A percentile compares a stretch with the other conserved stretches of the same genome.
Evolutionary conservation across 2,329 filamentous ascomycete genomes (phyloP).

Genomic region (Ceratocystis lukuohia): DNA sequence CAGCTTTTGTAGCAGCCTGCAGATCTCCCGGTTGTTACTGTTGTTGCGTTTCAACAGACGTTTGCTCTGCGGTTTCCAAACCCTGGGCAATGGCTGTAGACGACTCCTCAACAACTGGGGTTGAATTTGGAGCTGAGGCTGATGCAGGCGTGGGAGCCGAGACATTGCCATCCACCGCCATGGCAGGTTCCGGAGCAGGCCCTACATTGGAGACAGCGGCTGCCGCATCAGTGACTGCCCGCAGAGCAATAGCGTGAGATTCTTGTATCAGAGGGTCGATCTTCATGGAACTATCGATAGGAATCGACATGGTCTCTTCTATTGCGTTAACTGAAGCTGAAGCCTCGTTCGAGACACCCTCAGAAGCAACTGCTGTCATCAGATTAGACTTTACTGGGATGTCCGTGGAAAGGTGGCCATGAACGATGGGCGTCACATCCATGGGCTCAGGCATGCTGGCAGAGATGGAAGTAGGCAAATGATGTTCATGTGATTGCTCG

Average conservation of each 20-base stretch:
- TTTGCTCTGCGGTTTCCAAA: not conserved
- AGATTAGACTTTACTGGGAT: not conserved
- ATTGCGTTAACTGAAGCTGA: constrained; percentile 3
- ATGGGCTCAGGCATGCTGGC: constrained; percentile 4
- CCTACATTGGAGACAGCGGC: not conserved
- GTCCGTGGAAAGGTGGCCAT: not conserved
- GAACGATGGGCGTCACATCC: constrained; percentile 10
- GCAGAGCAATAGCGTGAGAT: not conserved
- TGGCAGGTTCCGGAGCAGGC: not conserved
- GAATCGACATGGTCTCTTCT: not conserved
- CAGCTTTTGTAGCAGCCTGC: not conserved
- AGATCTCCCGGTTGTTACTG: not conserved
- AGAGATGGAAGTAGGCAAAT: not conserved
- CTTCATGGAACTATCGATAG: constrained; percentile 9
- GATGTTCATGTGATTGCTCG: not conserved
- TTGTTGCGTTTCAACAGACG: not conserved
- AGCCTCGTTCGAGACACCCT: not conserved
- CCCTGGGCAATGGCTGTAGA: not conserved
- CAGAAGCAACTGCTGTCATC: not conserved
- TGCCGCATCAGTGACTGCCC: not conserved
- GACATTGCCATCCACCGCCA: not conserved
- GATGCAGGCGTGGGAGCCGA: not conserved
- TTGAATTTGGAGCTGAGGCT: not conserved
- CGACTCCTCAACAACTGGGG: not conserved
- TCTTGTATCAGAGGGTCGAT: not conserved